These are phyloP conservation scores for Starmerella vaccinii DNA, from an alignment of 805 yeast species.

Conservation along the genomic window DNA sequence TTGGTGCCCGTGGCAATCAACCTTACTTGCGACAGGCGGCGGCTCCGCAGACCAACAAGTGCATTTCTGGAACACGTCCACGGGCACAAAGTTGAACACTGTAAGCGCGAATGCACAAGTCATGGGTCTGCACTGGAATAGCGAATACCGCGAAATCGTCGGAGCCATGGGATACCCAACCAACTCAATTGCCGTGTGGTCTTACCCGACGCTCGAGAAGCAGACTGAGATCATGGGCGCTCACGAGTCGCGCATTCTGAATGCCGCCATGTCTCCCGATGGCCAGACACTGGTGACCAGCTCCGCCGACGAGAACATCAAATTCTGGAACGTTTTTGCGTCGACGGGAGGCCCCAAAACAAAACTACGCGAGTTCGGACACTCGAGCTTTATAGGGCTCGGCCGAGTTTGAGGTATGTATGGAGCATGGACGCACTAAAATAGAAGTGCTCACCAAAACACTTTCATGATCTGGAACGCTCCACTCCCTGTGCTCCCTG, in stretches of 20 bases:
- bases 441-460: not conserved
- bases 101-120: constrained; percentile 91
- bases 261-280: constrained; percentile 81
- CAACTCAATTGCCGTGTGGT: constrained; percentile 71
- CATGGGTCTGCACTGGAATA: constrained; percentile 86
- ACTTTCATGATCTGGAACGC: not conserved
- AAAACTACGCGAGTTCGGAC: not conserved
- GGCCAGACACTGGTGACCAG: constrained; percentile 84
- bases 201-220: constrained; percentile 74
- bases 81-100: constrained; percentile 76
- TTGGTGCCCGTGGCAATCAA: constrained; percentile 84
- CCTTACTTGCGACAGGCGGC: constrained; percentile 90
- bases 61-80: constrained; percentile 90
- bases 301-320: constrained; percentile 91
- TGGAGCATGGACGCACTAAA: too few species aligned
- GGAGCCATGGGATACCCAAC: constrained; percentile 92
- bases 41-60: constrained; percentile 83
- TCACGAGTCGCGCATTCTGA: constrained; percentile 79
- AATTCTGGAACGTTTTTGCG: constrained; percentile 89
- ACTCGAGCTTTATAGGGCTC: constrained; percentile 1
- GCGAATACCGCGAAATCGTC: constrained; percentile 53
- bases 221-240: constrained; percentile 79
- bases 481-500: too few species aligned
- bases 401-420: constrained; percentile 3
- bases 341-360: constrained; percentile 12